Evolutionary conservation across 106 monocot species (phyloP), one percentile per base, ranked within the genome.

Genomic region (Acorus calamus): DNA sequence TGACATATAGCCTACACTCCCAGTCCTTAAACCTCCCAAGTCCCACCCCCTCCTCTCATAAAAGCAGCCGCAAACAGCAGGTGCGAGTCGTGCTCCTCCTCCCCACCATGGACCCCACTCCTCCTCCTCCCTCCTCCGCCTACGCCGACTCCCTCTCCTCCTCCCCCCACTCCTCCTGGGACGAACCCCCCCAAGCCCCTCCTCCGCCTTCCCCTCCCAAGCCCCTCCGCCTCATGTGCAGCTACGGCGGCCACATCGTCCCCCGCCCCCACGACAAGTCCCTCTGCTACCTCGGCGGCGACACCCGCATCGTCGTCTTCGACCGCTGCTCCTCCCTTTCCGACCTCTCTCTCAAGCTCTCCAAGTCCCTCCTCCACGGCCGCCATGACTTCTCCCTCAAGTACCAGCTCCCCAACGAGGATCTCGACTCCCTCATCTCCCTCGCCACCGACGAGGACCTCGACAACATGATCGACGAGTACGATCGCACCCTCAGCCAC

Each of bases 381-480:
- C 52, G 61, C 5, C 64, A 77, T 28, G 28, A 28, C 66, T 96
- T 96, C 69, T 53, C 79, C 49, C 76, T 96, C 71, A 96, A 90
- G 76, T 96, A 96, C 76, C 90, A 96, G 82, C 87, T 96, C 47
- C 94, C 94, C 3, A 82, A 79, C 78, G 94, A 96, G 74, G 94
- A 96, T 59, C 94, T 96, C 63, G 94, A 96, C 55, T 96, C 94
- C 48, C 76, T 96, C 8, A 87, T 96, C 71, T 90, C 94, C 47
- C 76, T 96, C 57, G 78, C 90, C 58, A 87, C 90, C 47, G 94
- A 96, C 56, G 94, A 96, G 70, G 94, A 96, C 63, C 87, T 90
- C 59, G 94, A 96, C 6, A 96, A 96, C 78, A 90, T 96, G 87
- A 74, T 96, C 75, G 94, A 96, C 8, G 94, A 96, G 80, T 85